Conservation (phyloP, 306 rosid species). For the Ziziphus jujuba region DNA sequence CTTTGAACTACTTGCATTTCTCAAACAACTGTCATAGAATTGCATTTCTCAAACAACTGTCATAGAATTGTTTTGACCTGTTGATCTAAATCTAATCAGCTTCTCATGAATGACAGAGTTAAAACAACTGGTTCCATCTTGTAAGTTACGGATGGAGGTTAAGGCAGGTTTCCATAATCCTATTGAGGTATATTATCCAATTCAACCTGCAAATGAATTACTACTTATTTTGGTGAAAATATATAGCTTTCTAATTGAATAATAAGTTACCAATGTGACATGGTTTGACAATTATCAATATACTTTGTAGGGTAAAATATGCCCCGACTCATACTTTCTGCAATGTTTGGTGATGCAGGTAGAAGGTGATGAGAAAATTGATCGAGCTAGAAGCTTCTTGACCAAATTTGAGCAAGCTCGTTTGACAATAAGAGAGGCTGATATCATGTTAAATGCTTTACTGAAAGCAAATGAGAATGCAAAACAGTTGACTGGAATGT, state of each 20-base stretch:
- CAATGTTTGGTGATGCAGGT: slow-evolving; percentile 41
- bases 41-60: slow-evolving; percentile 11
- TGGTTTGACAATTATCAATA: neutral
- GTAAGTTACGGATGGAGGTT: slow-evolving; percentile 30
- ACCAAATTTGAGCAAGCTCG: slow-evolving; percentile 72
- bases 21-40: slow-evolving; percentile 18
- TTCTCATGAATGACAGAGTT: slow-evolving; percentile 52
- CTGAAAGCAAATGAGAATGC: slow-evolving; percentile 73
- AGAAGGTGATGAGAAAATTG: slow-evolving; percentile 28
- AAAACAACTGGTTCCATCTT: slow-evolving; percentile 35
- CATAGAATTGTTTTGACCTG: slow-evolving; percentile 10
- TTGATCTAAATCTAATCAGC: slow-evolving; percentile 29
- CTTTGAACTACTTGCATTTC: slow-evolving; percentile 16
- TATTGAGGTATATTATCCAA: slow-evolving; percentile 49
- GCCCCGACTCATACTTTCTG: slow-evolving; percentile 23
- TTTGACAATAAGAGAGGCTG: slow-evolving; percentile 75
- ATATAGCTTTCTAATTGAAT: neutral
- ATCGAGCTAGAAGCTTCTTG: slow-evolving; percentile 44
- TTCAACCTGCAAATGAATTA: neutral
- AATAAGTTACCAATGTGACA: neutral
- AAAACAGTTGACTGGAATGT: slow-evolving; percentile 55
- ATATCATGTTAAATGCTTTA: slow-evolving; percentile 74
- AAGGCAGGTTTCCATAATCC: slow-evolving; percentile 32
- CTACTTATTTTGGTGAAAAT: neutral
- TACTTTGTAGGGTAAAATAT: slow-evolving; percentile 5